Conservation (phyloP, 2,329 filamentous ascomycete species). For the Trichoderma simmonsii region DNA sequence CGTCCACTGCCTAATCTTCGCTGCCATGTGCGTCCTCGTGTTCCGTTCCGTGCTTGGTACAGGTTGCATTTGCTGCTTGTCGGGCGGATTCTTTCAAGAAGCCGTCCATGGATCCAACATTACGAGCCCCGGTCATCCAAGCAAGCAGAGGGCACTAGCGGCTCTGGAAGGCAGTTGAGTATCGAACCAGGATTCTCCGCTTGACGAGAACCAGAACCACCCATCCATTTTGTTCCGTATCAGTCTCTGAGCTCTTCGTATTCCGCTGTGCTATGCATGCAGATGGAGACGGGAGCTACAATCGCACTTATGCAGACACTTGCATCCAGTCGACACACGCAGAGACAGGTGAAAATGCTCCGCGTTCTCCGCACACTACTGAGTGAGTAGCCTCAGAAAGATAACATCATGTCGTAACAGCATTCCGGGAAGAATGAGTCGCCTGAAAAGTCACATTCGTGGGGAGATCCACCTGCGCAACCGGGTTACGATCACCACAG, state of each 20-base stretch:
- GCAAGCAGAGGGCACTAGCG: neutral
- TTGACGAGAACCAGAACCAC: conserved; percentile 7
- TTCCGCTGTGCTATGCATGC: conserved; percentile 15
- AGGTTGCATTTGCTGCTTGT: neutral
- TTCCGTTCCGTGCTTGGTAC: neutral
- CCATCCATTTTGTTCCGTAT: conserved; percentile 11
- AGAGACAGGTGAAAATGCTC: conserved; percentile 11
- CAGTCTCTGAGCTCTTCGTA: conserved; percentile 12
- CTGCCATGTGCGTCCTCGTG: neutral
- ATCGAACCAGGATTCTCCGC: conserved; percentile 13
- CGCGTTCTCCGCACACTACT: conserved; percentile 6
- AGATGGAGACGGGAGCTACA: conserved; percentile 17
- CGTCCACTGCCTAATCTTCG: neutral
- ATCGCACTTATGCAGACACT: conserved; percentile 13
- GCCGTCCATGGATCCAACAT: conserved; percentile 6
- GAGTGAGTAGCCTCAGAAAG: neutral
- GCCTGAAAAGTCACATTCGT: conserved; percentile 14
- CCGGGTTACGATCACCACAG: neutral
- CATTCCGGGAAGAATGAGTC: neutral
- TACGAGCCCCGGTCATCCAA: conserved; percentile 1
- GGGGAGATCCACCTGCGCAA: conserved; percentile 7
- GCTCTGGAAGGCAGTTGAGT: neutral
- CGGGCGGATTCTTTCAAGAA: neutral
- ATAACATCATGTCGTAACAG: neutral
- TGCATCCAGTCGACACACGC: neutral